Evolutionary conservation across 2,329 filamentous ascomycete genomes (phyloP).

Genomic region (Fusarium sp.): DNA sequence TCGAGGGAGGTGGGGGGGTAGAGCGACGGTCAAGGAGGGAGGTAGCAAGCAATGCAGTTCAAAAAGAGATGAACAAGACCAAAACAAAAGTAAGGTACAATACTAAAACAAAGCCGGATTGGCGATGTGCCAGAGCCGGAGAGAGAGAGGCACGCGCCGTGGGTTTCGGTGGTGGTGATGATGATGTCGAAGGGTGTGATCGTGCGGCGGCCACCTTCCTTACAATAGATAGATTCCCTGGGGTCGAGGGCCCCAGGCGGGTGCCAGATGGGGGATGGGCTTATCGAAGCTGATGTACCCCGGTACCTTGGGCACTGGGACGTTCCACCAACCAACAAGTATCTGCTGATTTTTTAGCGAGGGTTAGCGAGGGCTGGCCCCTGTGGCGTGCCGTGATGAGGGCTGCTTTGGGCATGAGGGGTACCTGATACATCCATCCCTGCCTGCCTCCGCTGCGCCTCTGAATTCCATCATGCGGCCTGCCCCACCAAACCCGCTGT

Average conservation of each 20-base stretch:
- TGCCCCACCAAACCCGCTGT: conserved; percentile 7
- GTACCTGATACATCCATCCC: conserved; percentile 11
- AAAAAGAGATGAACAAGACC: not conserved
- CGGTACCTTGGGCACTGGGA: conserved; percentile 20
- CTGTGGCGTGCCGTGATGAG: conserved; percentile 5
- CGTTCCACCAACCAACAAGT: not conserved
- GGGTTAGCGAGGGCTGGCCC: not conserved
- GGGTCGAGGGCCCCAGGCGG: conserved; percentile 4
- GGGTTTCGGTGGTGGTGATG: conserved; percentile 7
- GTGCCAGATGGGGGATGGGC: not conserved
- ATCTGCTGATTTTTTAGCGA: not conserved
- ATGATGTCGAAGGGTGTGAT: conserved; percentile 32
- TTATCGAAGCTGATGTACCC: conserved; percentile 15
- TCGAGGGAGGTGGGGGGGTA: conserved; percentile 19
- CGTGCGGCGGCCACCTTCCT: conserved; percentile 20
- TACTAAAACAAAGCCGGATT: conserved; percentile 14
- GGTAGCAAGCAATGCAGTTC: not conserved
- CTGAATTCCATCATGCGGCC: not conserved
- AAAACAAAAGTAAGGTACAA: conserved; percentile 3
- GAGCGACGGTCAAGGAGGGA: not conserved
- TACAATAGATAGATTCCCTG: conserved; percentile 21
- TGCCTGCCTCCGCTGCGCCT: conserved; percentile 2
- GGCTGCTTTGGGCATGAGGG: not conserved
- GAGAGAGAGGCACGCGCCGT: conserved; percentile 14
- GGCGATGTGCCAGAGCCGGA: conserved; percentile 19